phyloP scores from a whole-genome alignment of 2,329 filamentous ascomycete species.

The Trichoderma koningii region DNA sequence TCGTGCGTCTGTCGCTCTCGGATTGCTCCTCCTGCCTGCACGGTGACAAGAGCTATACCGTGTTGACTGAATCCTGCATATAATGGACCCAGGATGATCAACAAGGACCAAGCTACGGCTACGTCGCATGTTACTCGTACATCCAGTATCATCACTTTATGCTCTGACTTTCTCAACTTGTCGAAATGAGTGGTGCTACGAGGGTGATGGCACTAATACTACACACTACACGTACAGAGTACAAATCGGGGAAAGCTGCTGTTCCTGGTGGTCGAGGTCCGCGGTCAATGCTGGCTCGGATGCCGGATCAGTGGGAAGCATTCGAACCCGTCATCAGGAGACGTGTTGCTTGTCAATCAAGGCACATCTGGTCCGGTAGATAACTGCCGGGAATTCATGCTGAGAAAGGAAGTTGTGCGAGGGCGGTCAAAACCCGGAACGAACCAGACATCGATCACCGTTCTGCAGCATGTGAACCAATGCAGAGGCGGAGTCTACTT shows the following conservation, averaged over 20 bases:
- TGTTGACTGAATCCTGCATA: too few relatives aligned
- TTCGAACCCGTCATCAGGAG: not conserved
- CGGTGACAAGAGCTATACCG: not conserved
- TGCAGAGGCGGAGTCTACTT: not conserved
- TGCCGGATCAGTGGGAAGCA: constrained; percentile 12
- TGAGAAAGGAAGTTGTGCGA: not conserved
- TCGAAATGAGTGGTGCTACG: not conserved
- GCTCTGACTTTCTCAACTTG: not conserved
- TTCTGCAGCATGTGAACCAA: not conserved
- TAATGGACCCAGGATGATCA: not conserved
- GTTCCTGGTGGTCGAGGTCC: not conserved
- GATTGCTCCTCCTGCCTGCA: not conserved
- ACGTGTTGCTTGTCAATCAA: not conserved
- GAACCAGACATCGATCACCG: not conserved
- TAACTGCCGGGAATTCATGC: constrained; percentile 1
- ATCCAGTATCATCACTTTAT: not conserved
- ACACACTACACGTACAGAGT: not conserved
- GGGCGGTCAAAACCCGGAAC: not conserved
- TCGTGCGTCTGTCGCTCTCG: not conserved
- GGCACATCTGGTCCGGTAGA: not conserved
- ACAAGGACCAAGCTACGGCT: not conserved
- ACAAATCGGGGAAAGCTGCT: not conserved
- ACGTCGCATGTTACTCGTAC: not conserved
- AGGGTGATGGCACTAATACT: not conserved
- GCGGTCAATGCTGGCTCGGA: constrained; percentile 15